phyloP scores from a whole-genome alignment of 495 filamentous ascomycete species.

The Tetracladium setigerum region DNA sequence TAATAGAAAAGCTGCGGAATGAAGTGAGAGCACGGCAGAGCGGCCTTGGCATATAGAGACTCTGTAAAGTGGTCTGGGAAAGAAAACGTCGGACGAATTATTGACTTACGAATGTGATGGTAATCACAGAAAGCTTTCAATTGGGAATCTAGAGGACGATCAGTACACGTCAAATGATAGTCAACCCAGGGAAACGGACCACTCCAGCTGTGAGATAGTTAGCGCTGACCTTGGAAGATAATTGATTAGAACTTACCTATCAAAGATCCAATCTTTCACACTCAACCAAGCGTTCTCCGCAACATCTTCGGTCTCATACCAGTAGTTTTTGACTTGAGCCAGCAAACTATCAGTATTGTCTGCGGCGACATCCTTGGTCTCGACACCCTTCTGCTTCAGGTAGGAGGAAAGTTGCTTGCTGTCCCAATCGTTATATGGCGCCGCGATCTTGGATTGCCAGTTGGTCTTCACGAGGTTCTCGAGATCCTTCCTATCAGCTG shows the following conservation, averaged over 20 bases:
- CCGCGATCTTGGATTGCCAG: conserved; percentile 64
- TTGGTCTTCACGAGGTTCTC: conserved; percentile 80
- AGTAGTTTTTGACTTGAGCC: conserved; percentile 59
- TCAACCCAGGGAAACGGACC: conserved; percentile 1
- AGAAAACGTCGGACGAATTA: too few species aligned
- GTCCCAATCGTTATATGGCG: conserved; percentile 69
- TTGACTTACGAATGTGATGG: conserved; percentile 60
- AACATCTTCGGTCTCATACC: conserved; percentile 70
- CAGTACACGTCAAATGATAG: neutral
- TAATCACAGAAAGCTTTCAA: conserved; percentile 89
- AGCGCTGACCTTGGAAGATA: conserved; percentile 7
- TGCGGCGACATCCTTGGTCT: conserved; percentile 54
- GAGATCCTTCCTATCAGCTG: conserved; percentile 80
- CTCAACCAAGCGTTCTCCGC: conserved; percentile 59
- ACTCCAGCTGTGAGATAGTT: conserved; percentile 53
- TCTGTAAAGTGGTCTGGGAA: conserved; percentile 38
- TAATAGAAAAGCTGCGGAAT: neutral
- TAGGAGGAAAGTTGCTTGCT: conserved; percentile 55
- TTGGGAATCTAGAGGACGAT: conserved; percentile 49
- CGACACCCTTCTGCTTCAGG: conserved; percentile 57
- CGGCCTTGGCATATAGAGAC: neutral
- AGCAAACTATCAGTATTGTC: conserved; percentile 59
- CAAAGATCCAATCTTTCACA: conserved; percentile 88
- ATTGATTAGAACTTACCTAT: conserved; percentile 56
- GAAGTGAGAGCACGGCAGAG: neutral